Percentiles rank a stretch among this genome's conserved stretches.
phyloP scores from a whole-genome alignment of 75 land plant genomes.

The Picea sitchensis region DNA sequence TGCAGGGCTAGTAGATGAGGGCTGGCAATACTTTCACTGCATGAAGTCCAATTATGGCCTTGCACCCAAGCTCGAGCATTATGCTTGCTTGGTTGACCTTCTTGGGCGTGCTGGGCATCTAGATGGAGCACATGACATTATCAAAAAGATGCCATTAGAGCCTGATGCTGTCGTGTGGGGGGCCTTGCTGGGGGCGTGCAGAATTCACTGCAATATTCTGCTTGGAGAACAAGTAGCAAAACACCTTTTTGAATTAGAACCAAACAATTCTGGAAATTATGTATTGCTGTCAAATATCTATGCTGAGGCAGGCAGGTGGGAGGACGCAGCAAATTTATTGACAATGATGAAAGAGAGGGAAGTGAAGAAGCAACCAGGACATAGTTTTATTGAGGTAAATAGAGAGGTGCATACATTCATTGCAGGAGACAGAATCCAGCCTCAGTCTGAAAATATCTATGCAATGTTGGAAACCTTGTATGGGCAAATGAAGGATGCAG shows the following conservation, averaged over 20 bases:
- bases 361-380: constrained; percentile 33
- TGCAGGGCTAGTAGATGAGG: too few relatives aligned
- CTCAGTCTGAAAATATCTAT: background rate
- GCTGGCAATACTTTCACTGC: too few relatives aligned
- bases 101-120: too few relatives aligned
- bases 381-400: constrained; percentile 40
- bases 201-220: constrained; percentile 13
- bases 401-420: constrained; percentile 12
- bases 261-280: constrained; percentile 17
- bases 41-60: too few relatives aligned
- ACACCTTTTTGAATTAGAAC: constrained; percentile 11
- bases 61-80: too few relatives aligned
- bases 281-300: constrained; percentile 14
- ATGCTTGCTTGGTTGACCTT: too few relatives aligned
- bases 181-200: constrained; percentile 15
- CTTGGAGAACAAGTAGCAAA: constrained; percentile 16
- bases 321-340: constrained; percentile 5
- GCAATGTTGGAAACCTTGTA: background rate
- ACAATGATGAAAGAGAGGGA: constrained; percentile 12
- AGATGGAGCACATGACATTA: too few relatives aligned
- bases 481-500: constrained; percentile 2
- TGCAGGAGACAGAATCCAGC: constrained; percentile 4
- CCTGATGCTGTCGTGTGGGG: constrained; percentile 34
- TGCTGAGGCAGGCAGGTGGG: constrained; percentile 13
- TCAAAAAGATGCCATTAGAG: constrained; percentile 31